These are phyloP conservation scores for Torulaspora pretoriensis DNA, from an alignment of 1,139 yeast genomes.

Conservation along the genomic window DNA sequence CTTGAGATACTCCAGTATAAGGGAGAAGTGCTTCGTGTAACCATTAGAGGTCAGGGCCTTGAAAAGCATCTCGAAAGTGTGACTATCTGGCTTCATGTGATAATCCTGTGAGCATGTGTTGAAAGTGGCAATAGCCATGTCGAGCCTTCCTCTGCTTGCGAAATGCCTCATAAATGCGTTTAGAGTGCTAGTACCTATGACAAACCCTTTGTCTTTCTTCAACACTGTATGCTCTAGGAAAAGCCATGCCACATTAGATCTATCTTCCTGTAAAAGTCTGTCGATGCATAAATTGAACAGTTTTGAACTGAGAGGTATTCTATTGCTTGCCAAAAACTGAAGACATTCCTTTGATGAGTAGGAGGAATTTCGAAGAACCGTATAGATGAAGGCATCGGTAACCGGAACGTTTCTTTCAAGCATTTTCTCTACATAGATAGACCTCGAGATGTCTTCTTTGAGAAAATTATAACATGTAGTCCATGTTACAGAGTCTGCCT, in stretches of 20 bases:
- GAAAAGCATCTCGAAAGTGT: constrained; percentile 36
- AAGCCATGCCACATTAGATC: constrained; percentile 32
- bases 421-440: constrained; percentile 31
- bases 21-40: constrained; percentile 29
- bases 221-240: constrained; percentile 19
- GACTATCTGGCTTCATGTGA: constrained; percentile 30
- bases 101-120: constrained; percentile 31
- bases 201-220: constrained; percentile 13
- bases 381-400: constrained; percentile 21
- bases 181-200: constrained; percentile 25
- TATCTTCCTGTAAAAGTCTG: constrained; percentile 28
- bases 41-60: constrained; percentile 37
- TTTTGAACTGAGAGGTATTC: constrained; percentile 27
- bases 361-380: constrained; percentile 20
- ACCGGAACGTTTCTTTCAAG: constrained; percentile 27
- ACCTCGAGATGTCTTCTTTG: constrained; percentile 32
- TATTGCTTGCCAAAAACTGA: constrained; percentile 23
- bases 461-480: constrained; percentile 34
- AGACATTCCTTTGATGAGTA: constrained; percentile 17
- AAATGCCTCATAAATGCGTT: constrained; percentile 33
- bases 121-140: constrained; percentile 33
- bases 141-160: constrained; percentile 36
- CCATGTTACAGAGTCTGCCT: constrained; percentile 43
- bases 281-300: constrained; percentile 28
- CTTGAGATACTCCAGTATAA: constrained; percentile 21